These are phyloP conservation scores for Sphaceloma murrayae DNA, from an alignment of 2,329 filamentous ascomycete species.

Conservation along the genomic window DNA sequence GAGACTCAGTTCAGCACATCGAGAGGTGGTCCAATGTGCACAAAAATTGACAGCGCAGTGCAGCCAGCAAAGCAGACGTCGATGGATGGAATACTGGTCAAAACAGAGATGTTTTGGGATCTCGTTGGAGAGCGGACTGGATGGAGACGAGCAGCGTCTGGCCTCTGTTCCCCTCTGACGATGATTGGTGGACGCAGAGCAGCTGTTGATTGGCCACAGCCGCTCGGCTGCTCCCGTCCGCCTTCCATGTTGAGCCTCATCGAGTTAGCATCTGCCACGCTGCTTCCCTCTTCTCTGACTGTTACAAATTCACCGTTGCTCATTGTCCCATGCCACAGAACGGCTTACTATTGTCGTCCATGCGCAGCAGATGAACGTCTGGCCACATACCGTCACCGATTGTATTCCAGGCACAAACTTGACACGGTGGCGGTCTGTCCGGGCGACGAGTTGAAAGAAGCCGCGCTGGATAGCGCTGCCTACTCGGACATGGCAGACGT, in stretches of 20 bases:
- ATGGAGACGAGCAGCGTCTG: neutral
- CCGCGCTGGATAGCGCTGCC: neutral
- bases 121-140: conserved; percentile 1
- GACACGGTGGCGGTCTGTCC: conserved; percentile 8
- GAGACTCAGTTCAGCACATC: too few relatives aligned
- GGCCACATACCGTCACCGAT: neutral
- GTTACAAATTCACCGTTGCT: conserved; percentile 13
- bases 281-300: conserved; percentile 1
- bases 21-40: too few relatives aligned
- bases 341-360: conserved; percentile 14
- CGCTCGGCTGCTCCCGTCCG: conserved; percentile 6
- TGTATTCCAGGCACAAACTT: conserved; percentile 1
- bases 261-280: neutral
- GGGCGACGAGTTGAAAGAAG: conserved; percentile 7
- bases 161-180: neutral
- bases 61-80: too few relatives aligned
- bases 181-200: neutral
- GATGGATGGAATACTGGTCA: too few relatives aligned
- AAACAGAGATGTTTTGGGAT: conserved; percentile 12
- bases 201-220: neutral
- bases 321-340: conserved; percentile 13
- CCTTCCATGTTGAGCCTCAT: conserved; percentile 11
- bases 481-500: neutral
- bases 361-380: conserved; percentile 7
- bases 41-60: too few relatives aligned